phyloP scores from a whole-genome alignment of 164 flowering plant genomes.

The Amborella trichopoda region DNA sequence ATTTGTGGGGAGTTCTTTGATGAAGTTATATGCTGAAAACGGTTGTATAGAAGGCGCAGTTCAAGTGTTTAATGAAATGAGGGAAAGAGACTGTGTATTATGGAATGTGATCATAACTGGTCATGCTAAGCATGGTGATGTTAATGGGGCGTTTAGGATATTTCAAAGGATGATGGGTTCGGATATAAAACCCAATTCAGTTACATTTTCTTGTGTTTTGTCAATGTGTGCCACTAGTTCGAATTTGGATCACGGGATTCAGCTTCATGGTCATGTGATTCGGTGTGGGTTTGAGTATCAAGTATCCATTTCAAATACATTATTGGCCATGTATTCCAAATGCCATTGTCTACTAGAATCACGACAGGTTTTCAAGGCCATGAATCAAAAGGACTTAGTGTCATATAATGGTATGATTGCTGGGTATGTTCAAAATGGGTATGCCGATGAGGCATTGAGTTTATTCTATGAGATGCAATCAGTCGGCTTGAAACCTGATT shows the following conservation, averaged over 20 bases:
- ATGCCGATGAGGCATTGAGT: constrained; percentile 31
- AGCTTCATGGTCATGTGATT: constrained; percentile 51
- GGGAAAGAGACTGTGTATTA: constrained; percentile 44
- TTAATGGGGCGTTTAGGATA: constrained; percentile 18
- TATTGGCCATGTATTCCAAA: constrained; percentile 67
- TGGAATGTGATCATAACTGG: constrained; percentile 87
- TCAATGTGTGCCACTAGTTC: constrained; percentile 38
- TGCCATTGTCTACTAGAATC: constrained; percentile 40
- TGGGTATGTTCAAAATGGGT: constrained; percentile 53
- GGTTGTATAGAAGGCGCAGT: constrained; percentile 39
- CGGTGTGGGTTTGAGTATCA: constrained; percentile 43
- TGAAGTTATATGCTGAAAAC: constrained; percentile 55
- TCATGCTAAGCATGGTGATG: constrained; percentile 35
- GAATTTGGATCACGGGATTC: constrained; percentile 27
- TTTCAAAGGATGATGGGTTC: constrained; percentile 38
- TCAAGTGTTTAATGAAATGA: constrained; percentile 49
- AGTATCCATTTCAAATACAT: constrained; percentile 46
- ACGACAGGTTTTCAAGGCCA: constrained; percentile 29
- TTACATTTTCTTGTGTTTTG: constrained; percentile 47
- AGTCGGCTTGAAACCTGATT: constrained; percentile 48
- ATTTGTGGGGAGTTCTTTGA: constrained; percentile 65
- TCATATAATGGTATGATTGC: constrained; percentile 79
- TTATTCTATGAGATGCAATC: constrained; percentile 45
- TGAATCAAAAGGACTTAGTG: constrained; percentile 35
- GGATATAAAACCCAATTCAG: constrained; percentile 37